phyloP scores from a whole-genome alignment of 169 alveolate genomes.

The Babesia sp. region DNA sequence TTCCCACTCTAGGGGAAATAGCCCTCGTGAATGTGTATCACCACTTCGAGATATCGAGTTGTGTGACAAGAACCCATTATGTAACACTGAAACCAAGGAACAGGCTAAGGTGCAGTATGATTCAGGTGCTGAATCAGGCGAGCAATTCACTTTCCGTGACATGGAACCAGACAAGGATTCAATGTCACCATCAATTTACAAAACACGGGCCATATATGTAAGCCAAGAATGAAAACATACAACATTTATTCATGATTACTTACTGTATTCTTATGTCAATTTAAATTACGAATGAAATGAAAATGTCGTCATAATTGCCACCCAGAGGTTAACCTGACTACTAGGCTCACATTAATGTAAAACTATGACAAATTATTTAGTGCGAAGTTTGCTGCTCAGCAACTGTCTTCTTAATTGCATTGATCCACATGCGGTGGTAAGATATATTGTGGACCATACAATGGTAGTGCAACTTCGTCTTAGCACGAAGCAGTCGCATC shows the following conservation, averaged over 20 bases:
- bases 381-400: slow-evolving; percentile 8
- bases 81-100: not conserved
- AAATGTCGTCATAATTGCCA: no score
- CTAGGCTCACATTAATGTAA: no score
- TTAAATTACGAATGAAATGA: no score
- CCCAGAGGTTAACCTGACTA: no score
- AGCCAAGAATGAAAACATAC: not conserved
- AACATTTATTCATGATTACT: no score
- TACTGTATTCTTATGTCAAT: no score
- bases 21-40: not conserved
- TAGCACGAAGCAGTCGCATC: slow-evolving; percentile 31
- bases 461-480: slow-evolving; percentile 24
- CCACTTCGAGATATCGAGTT: not conserved
- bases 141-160: slow-evolving; percentile 33
- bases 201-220: slow-evolving; percentile 13
- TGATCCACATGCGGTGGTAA: slow-evolving; percentile 28
- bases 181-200: slow-evolving; percentile 7
- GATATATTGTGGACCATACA: slow-evolving; percentile 13
- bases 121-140: slow-evolving; percentile 7
- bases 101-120: not conserved
- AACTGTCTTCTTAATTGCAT: slow-evolving; percentile 13
- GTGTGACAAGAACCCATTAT: not conserved
- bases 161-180: not conserved
- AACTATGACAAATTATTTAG: no score
- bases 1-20: not conserved